These are phyloP conservation scores for Phyllosticta ampelicida DNA, from an alignment of 2,329 filamentous ascomycete species.

Conservation along the genomic window DNA sequence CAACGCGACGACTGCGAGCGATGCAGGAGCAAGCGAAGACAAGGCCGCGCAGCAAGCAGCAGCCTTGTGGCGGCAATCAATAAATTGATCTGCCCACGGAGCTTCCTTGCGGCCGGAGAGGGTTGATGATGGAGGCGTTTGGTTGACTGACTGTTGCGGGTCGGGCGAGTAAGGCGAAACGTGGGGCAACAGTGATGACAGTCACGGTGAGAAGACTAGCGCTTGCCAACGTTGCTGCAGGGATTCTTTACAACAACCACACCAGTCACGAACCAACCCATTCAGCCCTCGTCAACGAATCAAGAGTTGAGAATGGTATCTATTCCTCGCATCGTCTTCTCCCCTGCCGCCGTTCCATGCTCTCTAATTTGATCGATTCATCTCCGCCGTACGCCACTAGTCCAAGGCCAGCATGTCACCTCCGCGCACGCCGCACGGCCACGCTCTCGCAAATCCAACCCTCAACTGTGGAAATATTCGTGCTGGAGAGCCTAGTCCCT, in stretches of 20 bases:
- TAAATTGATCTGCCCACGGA: neutral
- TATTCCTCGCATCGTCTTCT: neutral
- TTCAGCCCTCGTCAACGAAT: neutral
- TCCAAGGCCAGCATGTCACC: neutral
- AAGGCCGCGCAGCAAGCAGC: constrained; percentile 6
- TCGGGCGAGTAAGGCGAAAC: constrained; percentile 2
- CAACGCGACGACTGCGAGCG: neutral
- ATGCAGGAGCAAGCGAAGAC: neutral
- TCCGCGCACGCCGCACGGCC: neutral
- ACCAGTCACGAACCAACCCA: neutral
- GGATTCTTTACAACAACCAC: neutral
- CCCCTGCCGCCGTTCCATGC: neutral
- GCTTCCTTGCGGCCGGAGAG: constrained; percentile 1
- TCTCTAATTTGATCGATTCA: neutral
- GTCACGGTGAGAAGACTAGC: neutral
- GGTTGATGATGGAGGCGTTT: constrained; percentile 4
- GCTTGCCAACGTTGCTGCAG: constrained; percentile 8
- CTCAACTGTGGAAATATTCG: constrained; percentile 4
- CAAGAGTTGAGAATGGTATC: neutral
- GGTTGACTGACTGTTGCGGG: constrained; percentile 8
- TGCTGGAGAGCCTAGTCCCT: constrained; percentile 5
- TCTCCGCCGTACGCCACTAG: neutral
- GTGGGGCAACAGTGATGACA: constrained; percentile 5
- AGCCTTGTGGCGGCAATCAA: neutral
- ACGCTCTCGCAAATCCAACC: neutral